phyloP scores from a whole-genome alignment of 2,329 filamentous ascomycete genomes.

The Apiospora pterosperma region DNA sequence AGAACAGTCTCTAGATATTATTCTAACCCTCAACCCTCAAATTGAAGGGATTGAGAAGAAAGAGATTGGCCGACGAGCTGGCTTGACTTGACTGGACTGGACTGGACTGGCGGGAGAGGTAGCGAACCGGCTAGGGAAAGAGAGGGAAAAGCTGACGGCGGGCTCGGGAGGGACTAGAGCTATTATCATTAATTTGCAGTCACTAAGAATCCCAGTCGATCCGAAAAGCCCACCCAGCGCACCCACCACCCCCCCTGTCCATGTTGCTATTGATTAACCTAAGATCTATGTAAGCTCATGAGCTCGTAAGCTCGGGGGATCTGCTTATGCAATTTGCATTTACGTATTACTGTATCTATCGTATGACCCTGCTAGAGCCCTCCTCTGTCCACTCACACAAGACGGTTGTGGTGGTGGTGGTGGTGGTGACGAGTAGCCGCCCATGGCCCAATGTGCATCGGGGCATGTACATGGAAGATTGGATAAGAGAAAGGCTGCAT shows the following conservation, averaged over 20 bases:
- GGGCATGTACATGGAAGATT: neutral
- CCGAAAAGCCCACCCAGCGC: neutral
- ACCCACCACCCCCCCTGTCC: neutral
- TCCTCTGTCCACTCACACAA: neutral
- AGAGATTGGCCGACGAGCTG: neutral
- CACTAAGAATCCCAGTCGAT: conserved; percentile 1
- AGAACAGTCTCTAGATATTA: neutral
- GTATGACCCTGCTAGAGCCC: no score
- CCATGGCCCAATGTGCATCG: neutral
- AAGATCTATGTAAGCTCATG: neutral
- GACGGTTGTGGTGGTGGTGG: neutral
- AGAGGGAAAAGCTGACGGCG: conserved; percentile 1
- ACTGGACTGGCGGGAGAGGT: neutral
- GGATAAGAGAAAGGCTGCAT: neutral
- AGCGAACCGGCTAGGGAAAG: neutral
- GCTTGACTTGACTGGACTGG: neutral
- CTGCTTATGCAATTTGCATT: neutral
- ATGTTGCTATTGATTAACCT: neutral
- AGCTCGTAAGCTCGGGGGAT: neutral
- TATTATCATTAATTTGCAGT: conserved; percentile 1
- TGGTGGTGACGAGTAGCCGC: neutral
- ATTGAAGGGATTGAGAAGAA: neutral
- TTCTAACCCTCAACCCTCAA: no score
- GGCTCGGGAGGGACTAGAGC: neutral
- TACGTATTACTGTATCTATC: neutral